Conservation (phyloP, 2,329 filamentous ascomycete genomes). For the Sclerotinia subarctica region DNA sequence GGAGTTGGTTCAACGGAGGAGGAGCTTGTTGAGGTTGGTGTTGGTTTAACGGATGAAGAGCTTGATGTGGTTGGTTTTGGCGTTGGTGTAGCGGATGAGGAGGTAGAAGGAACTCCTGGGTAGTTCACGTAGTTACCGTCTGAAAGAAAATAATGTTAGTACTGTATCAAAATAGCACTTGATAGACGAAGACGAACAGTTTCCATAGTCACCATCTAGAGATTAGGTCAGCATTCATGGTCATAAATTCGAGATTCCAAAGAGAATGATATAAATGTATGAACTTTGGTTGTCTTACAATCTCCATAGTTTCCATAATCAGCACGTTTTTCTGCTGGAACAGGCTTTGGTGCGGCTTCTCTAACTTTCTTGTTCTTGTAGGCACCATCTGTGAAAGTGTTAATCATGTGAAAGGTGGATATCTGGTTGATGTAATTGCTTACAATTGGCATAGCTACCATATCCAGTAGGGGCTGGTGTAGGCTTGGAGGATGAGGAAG, state of each 20-base stretch:
- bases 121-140: conserved; percentile 18
- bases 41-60: not conserved
- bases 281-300: not conserved
- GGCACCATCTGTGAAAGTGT: not conserved
- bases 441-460: conserved; percentile 12
- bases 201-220: conserved; percentile 16
- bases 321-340: not conserved
- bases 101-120: not conserved
- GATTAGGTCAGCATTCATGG: conserved; percentile 12
- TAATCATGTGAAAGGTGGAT: not conserved
- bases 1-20: not conserved
- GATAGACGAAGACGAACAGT: conserved; percentile 6
- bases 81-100: not conserved
- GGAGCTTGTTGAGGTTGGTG: not conserved
- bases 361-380: conserved; percentile 1
- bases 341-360: conserved; percentile 6
- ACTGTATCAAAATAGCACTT: not conserved
- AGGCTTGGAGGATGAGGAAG: not conserved
- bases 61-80: not conserved
- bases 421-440: not conserved
- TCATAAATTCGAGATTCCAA: not conserved
- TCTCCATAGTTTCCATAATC: conserved; percentile 20
- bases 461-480: conserved; percentile 9
- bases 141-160: conserved; percentile 1
- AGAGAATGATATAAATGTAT: not conserved